Base-by-base conservation (phyloP, 805 yeast genomes). In the Metschnikowia amazonensis region DNA sequence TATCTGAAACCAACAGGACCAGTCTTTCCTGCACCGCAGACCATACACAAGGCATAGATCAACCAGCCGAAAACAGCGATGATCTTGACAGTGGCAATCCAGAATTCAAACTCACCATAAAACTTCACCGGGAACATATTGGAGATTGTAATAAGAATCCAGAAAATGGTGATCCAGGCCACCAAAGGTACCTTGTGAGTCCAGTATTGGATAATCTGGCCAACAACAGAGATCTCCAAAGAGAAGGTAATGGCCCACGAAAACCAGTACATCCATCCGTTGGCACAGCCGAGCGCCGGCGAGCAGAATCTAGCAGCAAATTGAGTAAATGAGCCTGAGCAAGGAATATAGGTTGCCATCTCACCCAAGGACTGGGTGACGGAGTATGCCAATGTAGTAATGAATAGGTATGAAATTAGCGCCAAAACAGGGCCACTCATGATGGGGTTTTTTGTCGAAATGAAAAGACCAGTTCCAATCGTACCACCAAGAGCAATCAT, bases 401-500 rank as follows among this genome's bases (percentile, higher is more conserved):
- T 81, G 62, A 82, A 82, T 14, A 80, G 40, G 56, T 80, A 85
- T 2, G 87, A 76, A 39, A 85, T 79, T 23, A 85, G 64, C 4
- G 86, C 68, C 43, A 79, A 78, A 9, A 80, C 89, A 1, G 90
- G 90, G 18, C 92, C 92, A 13, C 86, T 81, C 27, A 67, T 58
- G 25, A 84, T 59, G 2, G 86, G 81, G 3, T 74, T 58, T 4
- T 81, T 72, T 33, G 83, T 76, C 59, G 86, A 81, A 39, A 85
- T 79, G 69, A 84, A 82, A 33, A 84, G 70, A 62, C 90, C 90
- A 2, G 89, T 83, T 57, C 90, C 90, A 50, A 85, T 83, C 28
- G 89, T 81, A 50, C 89, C 90, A 50, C 90, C 92, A 17, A 84
- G 70, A 38, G 89, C 88, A 55, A 84, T 79, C 89, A 84, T 83